Base-by-base conservation (phyloP, 2,329 filamentous ascomycete species). In the Pseudovirgaria hyperparasitica region DNA sequence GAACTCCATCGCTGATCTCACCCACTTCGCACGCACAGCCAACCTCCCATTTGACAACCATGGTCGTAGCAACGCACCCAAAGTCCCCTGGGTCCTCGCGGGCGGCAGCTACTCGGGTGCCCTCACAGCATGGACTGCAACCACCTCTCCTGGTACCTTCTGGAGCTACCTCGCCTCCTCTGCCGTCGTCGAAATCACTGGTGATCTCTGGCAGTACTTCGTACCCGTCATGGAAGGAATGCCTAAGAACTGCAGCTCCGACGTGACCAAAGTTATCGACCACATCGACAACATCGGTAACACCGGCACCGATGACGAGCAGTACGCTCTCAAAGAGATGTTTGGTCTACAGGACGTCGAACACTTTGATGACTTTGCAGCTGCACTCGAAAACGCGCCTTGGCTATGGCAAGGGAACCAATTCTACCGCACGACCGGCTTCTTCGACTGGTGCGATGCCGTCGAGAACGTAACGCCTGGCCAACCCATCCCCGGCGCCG, bases 91-190 rank as follows among this genome's bases (percentile, higher is more conserved):
- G 69, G 57, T 73, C 5, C 52, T 66, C 24, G 52, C 57, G 5
- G 70, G 70, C 9, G 68, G 67, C 16, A 70, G 64, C 1, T 74
- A 74, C 42, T 60, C 58, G 17, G 70, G 68, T 21, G 65, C 67
- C 5, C 49, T 74, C 10, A 45, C 66, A 2, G 68, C 66, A 1
- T 72, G 68, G 67, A 67, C 60, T 3, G 63, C 63, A 19, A 61
- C 60, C 9, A 48, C 62, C 3, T 49, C 58, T 2, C 66, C 67
- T 0, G 69, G 64, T 5, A 71, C 66, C 1, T 68, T 70, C 46
- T 73, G 68, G 68, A 68, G 67, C 2, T 72, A 72, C 35, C 66
- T 70, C 43, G 54, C 67, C 3, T 67, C 63, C 16, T 67, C 62
- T 41, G 70, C 62, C 0, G 64, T 66, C 1, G 67, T 73, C 1